Percentiles rank a stretch among this genome's conserved stretches.
Evolutionary conservation across 345 rosid species (phyloP).

Genomic region (rapeseed (Brassica napus)): Da-Ae NC_063448.1:9434501-9435000

Average conservation of each 20-base stretch:
- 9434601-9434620: background rate
- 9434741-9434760: too few relatives aligned
- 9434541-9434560: slow-evolving; percentile 27
- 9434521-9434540: slow-evolving; percentile 23
- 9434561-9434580: slow-evolving; percentile 21
- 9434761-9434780: too few relatives aligned
- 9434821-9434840: background rate
- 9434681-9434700: background rate
- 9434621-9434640: background rate
- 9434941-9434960: slow-evolving; percentile 1
- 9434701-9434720: background rate
- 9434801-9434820: too few relatives aligned
- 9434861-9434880: background rate
- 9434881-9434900: background rate
- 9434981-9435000: background rate
- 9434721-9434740: too few relatives aligned
- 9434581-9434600: background rate
- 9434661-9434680: background rate
- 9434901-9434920: background rate
- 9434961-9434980: slow-evolving; percentile 28
- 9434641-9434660: background rate
- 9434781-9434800: too few relatives aligned
- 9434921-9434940: slow-evolving; percentile 12
- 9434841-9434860: background rate
- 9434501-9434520: slow-evolving; percentile 23